Evolutionary conservation across 2,329 filamentous ascomycete species (phyloP), one percentile per base, ranked within the genome.

Genomic region (Fusarium praegraminearum): DNA sequence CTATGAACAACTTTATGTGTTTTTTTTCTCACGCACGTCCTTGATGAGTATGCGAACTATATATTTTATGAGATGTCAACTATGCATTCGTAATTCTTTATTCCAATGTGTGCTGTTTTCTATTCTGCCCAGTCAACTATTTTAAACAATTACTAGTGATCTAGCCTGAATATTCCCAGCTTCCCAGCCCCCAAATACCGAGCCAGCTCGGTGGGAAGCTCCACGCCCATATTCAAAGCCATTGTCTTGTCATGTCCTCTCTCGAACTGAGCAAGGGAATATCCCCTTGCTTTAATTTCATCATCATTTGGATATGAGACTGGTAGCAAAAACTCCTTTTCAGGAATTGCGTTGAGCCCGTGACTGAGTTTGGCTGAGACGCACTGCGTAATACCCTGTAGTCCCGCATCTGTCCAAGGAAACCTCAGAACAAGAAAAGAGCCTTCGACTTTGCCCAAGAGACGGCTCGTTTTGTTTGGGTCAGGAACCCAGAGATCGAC

Each of bases 401-500:
- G 79, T 8, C 87, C 87, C n/a, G 57, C 30, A 56, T 84, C 81
- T 63, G 78, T 79, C 84, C 86, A 89, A 15, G 91, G 90, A 72
- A 93, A 94, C 18, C 86, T 86, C 54, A 93, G 76, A 35, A 93
- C 83, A 30, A 93, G 76, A 75, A 90, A 92, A 55, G 86, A 84
- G 18, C 80, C 80, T 66, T 88, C 86, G 3, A 83, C 82, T 61
- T 83, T 82, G 35, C 85, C 84, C 4, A 84, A 82, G 67, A 84
- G 82, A 38, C 85, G 83, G 67, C 84, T 81, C 60, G 80, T 78
- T 78, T 87, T 87, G 75, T 76, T 82, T 49, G 85, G 80, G 78
- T 93, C 90, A 0, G 91, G 91, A 28, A 90, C 79, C 90, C 91
- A 94, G 46, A 91, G 82, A 73, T 90, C 87, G 28, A 89, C 84